Percentiles rank a stretch among this genome's conserved stretches.
These are phyloP conservation scores for Fistulina hepatica DNA, from an alignment of 1,284 basidiomycete genomes.

Conservation along the genomic window DNA sequence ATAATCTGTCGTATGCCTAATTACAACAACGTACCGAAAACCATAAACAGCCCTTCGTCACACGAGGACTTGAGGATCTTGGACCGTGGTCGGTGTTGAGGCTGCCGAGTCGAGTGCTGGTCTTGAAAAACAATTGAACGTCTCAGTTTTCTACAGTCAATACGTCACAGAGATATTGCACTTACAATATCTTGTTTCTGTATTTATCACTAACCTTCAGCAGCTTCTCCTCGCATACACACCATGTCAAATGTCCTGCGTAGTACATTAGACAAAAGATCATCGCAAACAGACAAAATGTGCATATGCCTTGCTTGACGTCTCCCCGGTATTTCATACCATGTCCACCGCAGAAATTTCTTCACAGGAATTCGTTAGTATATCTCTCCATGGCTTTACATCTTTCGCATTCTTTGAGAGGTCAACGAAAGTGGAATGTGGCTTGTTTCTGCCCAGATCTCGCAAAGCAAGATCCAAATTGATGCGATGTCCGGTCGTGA, in stretches of 20 bases:
- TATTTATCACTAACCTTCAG: slow-evolving; percentile 26
- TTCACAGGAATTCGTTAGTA: neutral
- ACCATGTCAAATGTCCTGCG: slow-evolving; percentile 27
- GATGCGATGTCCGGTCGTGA: neutral
- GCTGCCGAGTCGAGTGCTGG: slow-evolving; percentile 32
- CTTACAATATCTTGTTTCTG: slow-evolving; percentile 30
- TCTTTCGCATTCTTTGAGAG: slow-evolving; percentile 4
- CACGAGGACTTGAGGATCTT: slow-evolving; percentile 17
- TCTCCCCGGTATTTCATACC: slow-evolving; percentile 7
- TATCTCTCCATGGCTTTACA: slow-evolving; percentile 11
- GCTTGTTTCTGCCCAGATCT: slow-evolving; percentile 1
- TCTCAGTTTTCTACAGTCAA: neutral
- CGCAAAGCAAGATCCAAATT: neutral
- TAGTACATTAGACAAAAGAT: slow-evolving; percentile 1
- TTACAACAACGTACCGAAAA: slow-evolving; percentile 29
- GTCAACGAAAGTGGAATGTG: slow-evolving; percentile 32
- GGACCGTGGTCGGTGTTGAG: slow-evolving; percentile 22
- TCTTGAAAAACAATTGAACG: slow-evolving; percentile 23
- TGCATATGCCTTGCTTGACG: slow-evolving; percentile 9
- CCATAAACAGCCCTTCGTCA: slow-evolving; percentile 23
- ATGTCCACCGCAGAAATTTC: neutral
- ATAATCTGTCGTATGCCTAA: neutral
- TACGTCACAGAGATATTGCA: slow-evolving; percentile 9
- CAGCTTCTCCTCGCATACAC: slow-evolving; percentile 28
- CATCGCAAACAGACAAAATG: neutral